Evolutionary conservation across 2,329 filamentous ascomycete genomes (phyloP).

Genomic region (Colletotrichum magnum): DNA sequence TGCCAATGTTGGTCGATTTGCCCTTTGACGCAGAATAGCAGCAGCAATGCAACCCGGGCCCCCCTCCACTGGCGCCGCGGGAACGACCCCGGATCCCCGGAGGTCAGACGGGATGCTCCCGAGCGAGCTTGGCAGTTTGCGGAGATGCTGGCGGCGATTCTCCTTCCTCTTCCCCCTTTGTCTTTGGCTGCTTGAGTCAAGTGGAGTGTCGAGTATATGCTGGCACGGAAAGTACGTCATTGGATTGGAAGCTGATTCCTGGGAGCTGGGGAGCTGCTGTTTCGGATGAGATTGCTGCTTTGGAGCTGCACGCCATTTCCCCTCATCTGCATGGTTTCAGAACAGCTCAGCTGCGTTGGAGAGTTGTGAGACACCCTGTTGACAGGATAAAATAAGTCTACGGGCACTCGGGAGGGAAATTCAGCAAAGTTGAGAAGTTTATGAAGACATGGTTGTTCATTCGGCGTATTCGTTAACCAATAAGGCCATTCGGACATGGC

Average conservation of each 20-base stretch:
- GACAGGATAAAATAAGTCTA: too few relatives aligned
- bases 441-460: too few relatives aligned
- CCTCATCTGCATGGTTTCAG: too few relatives aligned
- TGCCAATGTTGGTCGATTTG: neutral
- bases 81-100: conserved; percentile 32
- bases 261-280: too few relatives aligned
- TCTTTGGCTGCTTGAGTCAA: neutral
- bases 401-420: too few relatives aligned
- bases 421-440: too few relatives aligned
- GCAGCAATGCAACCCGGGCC: neutral
- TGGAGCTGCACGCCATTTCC: too few relatives aligned
- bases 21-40: neutral
- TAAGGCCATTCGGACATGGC: too few relatives aligned
- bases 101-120: conserved; percentile 38
- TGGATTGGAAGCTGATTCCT: neutral
- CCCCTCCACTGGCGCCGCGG: conserved; percentile 7
- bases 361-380: too few relatives aligned
- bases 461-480: too few relatives aligned
- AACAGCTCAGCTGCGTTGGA: too few relatives aligned
- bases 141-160: neutral
- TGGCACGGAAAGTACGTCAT: neutral
- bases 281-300: too few relatives aligned
- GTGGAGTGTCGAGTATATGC: neutral
- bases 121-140: conserved; percentile 7
- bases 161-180: neutral